Conservation (phyloP, 495 filamentous ascomycete species). For the Penicillium malachiteum region DNA sequence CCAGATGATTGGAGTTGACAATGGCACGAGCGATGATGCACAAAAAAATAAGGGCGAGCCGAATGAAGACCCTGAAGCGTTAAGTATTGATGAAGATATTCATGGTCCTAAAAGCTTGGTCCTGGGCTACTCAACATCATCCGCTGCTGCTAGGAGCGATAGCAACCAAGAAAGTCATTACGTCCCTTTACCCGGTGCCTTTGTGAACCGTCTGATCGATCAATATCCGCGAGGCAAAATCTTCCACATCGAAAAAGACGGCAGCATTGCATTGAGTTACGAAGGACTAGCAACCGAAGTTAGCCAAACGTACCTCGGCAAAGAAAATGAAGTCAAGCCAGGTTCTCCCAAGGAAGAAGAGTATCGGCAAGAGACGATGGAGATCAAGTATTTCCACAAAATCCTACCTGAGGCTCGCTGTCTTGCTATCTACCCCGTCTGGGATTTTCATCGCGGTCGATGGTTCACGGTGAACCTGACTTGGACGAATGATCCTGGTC, state of each 20-base stretch:
- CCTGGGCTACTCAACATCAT: conserved; percentile 21
- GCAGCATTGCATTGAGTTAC: conserved; percentile 29
- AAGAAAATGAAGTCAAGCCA: not conserved
- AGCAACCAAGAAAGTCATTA: conserved; percentile 20
- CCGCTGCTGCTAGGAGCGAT: conserved; percentile 11
- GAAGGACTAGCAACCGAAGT: conserved; percentile 23
- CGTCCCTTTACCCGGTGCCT: conserved; percentile 31
- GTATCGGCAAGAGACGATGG: conserved; percentile 23
- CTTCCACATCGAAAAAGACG: conserved; percentile 54
- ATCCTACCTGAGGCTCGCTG: conserved; percentile 27
- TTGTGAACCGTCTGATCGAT: conserved; percentile 47
- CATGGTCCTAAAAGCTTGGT: conserved; percentile 19
- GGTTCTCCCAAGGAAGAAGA: conserved; percentile 12
- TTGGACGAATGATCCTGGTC: conserved; percentile 44
- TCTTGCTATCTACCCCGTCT: conserved; percentile 50
- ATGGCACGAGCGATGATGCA: not conserved
- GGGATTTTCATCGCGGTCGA: conserved; percentile 56
- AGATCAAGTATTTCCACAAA: conserved; percentile 26
- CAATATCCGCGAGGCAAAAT: conserved; percentile 56
- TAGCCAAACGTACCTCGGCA: conserved; percentile 5
- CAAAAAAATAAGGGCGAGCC: not conserved
- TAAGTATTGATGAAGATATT: conserved; percentile 1
- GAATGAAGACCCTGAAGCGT: not conserved
- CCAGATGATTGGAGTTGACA: conserved; percentile 18
- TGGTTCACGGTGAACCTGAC: conserved; percentile 62